phyloP scores from a whole-genome alignment of 2,329 filamentous ascomycete genomes.

The Epichloe hybrida region DNA sequence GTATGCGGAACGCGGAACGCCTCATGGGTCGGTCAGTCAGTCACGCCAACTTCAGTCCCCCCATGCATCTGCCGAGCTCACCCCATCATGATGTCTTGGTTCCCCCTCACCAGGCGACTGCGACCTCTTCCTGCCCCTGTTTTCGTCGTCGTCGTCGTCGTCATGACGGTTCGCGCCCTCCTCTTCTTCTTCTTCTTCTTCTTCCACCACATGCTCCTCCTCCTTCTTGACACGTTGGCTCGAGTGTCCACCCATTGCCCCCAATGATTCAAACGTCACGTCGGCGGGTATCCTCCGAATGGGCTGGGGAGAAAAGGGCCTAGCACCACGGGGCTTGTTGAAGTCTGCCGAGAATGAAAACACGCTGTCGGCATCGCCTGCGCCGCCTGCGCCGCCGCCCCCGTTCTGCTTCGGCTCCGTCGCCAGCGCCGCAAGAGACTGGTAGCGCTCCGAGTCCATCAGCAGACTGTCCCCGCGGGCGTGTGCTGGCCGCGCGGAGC shows the following conservation, averaged over 20 bases:
- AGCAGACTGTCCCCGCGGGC: conserved; percentile 41
- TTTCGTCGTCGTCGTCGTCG: too few relatives aligned
- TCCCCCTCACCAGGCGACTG: background rate
- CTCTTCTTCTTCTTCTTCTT: background rate
- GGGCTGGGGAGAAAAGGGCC: conserved; percentile 48
- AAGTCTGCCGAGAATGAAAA: conserved; percentile 41
- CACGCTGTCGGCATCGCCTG: conserved; percentile 34
- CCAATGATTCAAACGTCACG: conserved; percentile 26
- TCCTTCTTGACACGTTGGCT: background rate
- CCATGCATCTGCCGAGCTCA: conserved; percentile 1
- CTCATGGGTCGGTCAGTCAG: background rate
- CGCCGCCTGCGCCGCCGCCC: too few relatives aligned
- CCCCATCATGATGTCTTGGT: background rate
- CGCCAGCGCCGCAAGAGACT: conserved; percentile 40
- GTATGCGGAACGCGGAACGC: too few relatives aligned
- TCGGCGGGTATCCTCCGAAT: conserved; percentile 27
- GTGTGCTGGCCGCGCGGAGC: conserved; percentile 18
- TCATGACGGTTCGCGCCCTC: background rate
- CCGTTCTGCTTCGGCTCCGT: conserved; percentile 13
- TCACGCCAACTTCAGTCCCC: background rate
- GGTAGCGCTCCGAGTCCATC: conserved; percentile 39
- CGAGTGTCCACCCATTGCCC: conserved; percentile 11
- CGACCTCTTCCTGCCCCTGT: background rate
- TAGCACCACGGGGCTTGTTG: conserved; percentile 38
- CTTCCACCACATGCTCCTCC: conserved; percentile 3